Base-by-base conservation (phyloP, 2,329 filamentous ascomycete species). In the Pseudocercospora eumusae region DNA sequence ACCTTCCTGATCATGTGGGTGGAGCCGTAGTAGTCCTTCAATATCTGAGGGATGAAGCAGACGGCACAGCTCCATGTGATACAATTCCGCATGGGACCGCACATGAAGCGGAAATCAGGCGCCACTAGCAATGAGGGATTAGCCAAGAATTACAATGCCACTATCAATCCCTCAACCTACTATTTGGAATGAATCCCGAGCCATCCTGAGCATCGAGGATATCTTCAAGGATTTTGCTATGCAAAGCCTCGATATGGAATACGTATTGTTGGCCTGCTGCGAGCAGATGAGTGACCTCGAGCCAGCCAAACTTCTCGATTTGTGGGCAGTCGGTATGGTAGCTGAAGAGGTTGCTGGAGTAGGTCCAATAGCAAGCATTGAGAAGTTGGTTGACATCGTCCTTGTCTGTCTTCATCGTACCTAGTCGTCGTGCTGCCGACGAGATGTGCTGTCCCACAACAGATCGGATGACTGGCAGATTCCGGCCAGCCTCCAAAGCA, bases 251-350 rank as follows among this genome's bases (percentile, higher is more conserved):
- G 72, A 81, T 79, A 52, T 81, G 78, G 6, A 77, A 75, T 21
- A 80, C 75, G 56, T 81, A 81, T 58, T 81, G 79, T 0, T 79
- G 80, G 0, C 77, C 75, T 0, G 79, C 78, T 13, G 77, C 76
- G 5, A 81, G 77, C 10, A 82, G 70, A 57, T 78, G 76, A 0
- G 79, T 80, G 5, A 81, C 79, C 66, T 82, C 80, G 0, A 81
- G 74, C 79, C 80, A 81, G 0, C 77, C 79, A 45, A 81, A 81
- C 61, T 82, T 81, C 65, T 81, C 78, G 33, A 80, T 78, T 63
- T 79, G 78, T 5, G 77, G 78, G 59, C 78, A 80, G 64, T 82
- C 79, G 2, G 80, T 81, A 62, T 81, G 80, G 66, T 81, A 81
- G 58, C 77, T 79, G 64, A 79, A 79, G 15, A 79, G 70, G 63